phyloP scores from a whole-genome alignment of 257 asterid species.

The Paulownia fortunei region DNA sequence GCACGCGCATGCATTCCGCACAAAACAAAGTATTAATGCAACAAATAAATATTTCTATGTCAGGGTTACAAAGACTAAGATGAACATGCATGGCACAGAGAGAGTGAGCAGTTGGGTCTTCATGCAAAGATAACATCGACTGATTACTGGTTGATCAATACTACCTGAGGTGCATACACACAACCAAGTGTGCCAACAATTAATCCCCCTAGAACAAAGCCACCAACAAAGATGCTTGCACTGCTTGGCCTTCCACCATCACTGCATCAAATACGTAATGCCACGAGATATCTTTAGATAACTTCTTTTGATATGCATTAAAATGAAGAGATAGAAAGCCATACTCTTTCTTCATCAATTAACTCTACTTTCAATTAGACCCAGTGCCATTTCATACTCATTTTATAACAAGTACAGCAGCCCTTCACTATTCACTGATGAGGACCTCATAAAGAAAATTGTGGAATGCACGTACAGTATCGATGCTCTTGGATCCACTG shows the following conservation, averaged over 20 bases:
- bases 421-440: not conserved
- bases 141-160: constrained; percentile 5
- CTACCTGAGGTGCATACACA: constrained; percentile 87
- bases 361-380: constrained; percentile 2
- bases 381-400: not conserved
- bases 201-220: constrained; percentile 85
- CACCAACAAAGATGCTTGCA: constrained; percentile 65
- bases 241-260: constrained; percentile 56
- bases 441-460: not conserved
- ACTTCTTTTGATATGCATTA: constrained; percentile 11
- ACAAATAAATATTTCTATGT: not conserved
- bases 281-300: constrained; percentile 17
- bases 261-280: constrained; percentile 45
- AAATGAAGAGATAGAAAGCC: not conserved
- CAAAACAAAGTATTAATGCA: not conserved
- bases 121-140: not conserved
- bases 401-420: not conserved
- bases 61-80: constrained; percentile 1
- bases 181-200: constrained; percentile 79
- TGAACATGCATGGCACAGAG: not conserved
- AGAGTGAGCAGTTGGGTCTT: not conserved
- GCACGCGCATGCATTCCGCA: not conserved
- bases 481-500: not conserved
- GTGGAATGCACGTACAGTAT: not conserved
- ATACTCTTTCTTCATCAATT: not conserved